Base-by-base conservation (phyloP, 805 yeast species). In the Cyberlindnera nakhonratchasimensis region DNA sequence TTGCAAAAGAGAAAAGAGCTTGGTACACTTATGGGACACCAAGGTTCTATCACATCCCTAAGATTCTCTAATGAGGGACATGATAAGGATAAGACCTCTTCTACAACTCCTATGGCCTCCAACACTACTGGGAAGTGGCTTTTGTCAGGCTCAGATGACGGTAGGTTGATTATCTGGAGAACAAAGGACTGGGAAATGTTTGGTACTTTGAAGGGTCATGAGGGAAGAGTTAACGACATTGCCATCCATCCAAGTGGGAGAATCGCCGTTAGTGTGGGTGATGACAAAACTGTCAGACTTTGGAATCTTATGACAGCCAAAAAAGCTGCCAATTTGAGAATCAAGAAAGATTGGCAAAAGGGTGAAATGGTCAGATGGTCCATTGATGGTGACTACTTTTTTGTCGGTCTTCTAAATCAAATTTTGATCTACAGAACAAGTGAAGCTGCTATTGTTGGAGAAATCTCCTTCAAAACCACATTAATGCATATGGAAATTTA, bases 221-320 rank as follows among this genome's bases (percentile, higher is more conserved):
- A 74, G 33, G 91, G 79, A n/a, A 72, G 85, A 40, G 76, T 93
- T 32, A 85, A 83, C 52, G 98, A 89, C 62, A 57, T 93, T 32
- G 84, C 89, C 22, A 84, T 93, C 29, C 99, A 93, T 63, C 95
- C 95, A 14, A 72, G 88, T 4, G 96, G 96, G 12, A 76, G 87
- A 65, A 79, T 93, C 43, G 97, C 97, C 6, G 76, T 93, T 21
- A 83, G 95, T 46, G 96, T 89, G 5, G 86, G 95, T 44, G 80
- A 76, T 22, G 99, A 93, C 63, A 77, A 77, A 48, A 84, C 95
- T 6, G 73, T 93, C 28, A 72, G 91, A 57, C 71, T 93, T 45
- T 93, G 99, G 99, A 93, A 93, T 60, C 70, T 93, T 51, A 91
- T 93, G 98, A 91, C 97, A 1, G 93, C 88, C 12, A 86, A 86